Evolutionary conservation across 2,329 filamentous ascomycete species (phyloP).

Genomic region (Alternaria alternata): DNA sequence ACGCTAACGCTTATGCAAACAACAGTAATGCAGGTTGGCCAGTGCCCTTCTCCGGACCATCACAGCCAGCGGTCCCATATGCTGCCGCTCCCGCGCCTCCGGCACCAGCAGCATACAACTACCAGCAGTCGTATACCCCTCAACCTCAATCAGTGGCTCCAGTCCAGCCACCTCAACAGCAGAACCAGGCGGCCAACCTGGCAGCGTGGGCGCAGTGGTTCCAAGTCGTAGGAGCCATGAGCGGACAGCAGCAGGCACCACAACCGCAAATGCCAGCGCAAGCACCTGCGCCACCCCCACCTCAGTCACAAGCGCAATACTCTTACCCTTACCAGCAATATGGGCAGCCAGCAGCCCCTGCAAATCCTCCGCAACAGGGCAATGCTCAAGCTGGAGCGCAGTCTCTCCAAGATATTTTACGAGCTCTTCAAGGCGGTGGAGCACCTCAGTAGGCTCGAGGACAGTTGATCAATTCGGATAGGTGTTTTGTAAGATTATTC

Average conservation of each 20-base stretch:
- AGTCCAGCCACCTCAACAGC: constrained; percentile 19
- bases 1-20: constrained; percentile 31
- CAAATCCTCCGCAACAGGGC: constrained; percentile 27
- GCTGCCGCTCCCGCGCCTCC: constrained; percentile 25
- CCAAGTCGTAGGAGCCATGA: constrained; percentile 36
- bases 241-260: constrained; percentile 30
- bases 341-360: constrained; percentile 28
- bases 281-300: constrained; percentile 32
- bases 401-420: constrained; percentile 44
- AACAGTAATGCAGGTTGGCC: constrained; percentile 33
- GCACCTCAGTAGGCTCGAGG: constrained; percentile 13
- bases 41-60: constrained; percentile 24
- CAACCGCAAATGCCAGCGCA: constrained; percentile 29
- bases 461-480: not conserved
- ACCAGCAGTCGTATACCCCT: constrained; percentile 23
- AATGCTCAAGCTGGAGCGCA: constrained; percentile 33
- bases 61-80: constrained; percentile 29
- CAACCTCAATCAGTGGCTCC: constrained; percentile 13
- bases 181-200: constrained; percentile 39
- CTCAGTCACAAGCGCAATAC: constrained; percentile 34
- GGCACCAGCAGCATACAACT: constrained; percentile 27
- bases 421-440: constrained; percentile 36
- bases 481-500: constrained; percentile 14
- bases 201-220: constrained; percentile 43
- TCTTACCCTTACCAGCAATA: constrained; percentile 38